phyloP scores from a whole-genome alignment of 2,329 filamentous ascomycete species.

The Bipolaris sorokiniana region DNA sequence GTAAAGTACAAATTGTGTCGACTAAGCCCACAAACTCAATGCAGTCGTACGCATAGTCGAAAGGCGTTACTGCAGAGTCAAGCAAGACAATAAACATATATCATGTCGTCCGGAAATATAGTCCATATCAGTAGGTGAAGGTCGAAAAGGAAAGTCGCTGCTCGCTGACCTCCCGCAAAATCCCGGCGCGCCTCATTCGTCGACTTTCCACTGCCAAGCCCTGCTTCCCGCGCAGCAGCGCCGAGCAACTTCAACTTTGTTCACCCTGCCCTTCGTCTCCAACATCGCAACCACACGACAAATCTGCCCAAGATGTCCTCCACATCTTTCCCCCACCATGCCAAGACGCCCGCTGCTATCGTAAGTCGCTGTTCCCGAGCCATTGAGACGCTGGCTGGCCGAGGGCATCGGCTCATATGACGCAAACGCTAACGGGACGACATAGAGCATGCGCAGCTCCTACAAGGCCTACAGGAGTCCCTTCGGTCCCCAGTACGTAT shows the following conservation, averaged over 20 bases:
- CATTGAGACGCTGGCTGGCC: neutral
- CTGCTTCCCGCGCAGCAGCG: conserved; percentile 5
- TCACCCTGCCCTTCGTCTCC: conserved; percentile 13
- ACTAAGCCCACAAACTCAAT: too few relatives aligned
- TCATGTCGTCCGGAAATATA: neutral
- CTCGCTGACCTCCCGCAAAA: conserved; percentile 36
- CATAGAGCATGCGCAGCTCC: conserved; percentile 40
- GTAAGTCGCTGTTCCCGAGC: conserved; percentile 25
- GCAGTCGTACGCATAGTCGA: too few relatives aligned
- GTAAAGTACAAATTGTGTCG: neutral
- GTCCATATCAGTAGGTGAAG: neutral
- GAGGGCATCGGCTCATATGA: neutral
- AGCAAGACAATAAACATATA: too few relatives aligned
- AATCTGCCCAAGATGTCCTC: conserved; percentile 27
- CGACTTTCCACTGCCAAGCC: conserved; percentile 16
- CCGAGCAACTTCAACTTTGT: conserved; percentile 23
- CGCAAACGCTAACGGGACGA: conserved; percentile 25
- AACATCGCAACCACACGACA: conserved; percentile 20
- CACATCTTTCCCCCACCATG: conserved; percentile 26
- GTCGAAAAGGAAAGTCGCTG: neutral
- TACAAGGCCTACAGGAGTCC: conserved; percentile 62
- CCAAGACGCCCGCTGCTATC: conserved; percentile 37
- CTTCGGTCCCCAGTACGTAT: conserved; percentile 64
- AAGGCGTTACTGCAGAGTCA: neutral
- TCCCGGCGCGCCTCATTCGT: conserved; percentile 29